Evolutionary conservation across 768 basidiomycete species (phyloP).

Genomic region (Tylopilus vinaceipallidus): DNA sequence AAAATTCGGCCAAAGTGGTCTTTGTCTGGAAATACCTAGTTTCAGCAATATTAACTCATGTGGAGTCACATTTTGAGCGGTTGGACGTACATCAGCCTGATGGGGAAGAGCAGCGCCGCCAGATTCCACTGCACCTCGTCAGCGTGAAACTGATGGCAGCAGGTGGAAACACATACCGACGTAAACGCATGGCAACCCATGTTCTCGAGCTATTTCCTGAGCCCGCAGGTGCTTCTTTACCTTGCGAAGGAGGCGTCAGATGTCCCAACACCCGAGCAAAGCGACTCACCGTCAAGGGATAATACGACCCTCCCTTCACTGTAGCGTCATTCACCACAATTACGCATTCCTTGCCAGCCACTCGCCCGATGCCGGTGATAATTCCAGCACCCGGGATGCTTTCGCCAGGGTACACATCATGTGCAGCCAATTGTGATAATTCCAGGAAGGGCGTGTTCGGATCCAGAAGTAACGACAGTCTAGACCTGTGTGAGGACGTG

Average conservation of each 20-base stretch:
- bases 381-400: constrained; percentile 86
- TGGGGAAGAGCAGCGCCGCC: constrained; percentile 91
- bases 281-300: constrained; percentile 68
- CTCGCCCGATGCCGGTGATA: constrained; percentile 80
- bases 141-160: constrained; percentile 1
- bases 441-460: constrained; percentile 89
- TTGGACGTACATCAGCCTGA: constrained; percentile 66
- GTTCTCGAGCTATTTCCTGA: constrained; percentile 92
- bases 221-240: constrained; percentile 96
- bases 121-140: constrained; percentile 67
- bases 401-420: constrained; percentile 78
- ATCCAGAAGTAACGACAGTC: constrained; percentile 74
- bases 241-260: constrained; percentile 31
- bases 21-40: constrained; percentile 84
- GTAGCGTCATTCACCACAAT: constrained; percentile 94
- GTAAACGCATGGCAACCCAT: constrained; percentile 88
- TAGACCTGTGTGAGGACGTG: constrained; percentile 28
- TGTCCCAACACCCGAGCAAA: neutral
- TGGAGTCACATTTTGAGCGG: neutral
- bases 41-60: constrained; percentile 1
- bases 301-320: constrained; percentile 91
- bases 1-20: constrained; percentile 96
- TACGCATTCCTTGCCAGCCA: constrained; percentile 81
- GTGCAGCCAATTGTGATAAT: constrained; percentile 80
- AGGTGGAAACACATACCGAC: constrained; percentile 55